phyloP scores from a whole-genome alignment of 2,329 filamentous ascomycete genomes.

The Epichloe hybrida region DNA sequence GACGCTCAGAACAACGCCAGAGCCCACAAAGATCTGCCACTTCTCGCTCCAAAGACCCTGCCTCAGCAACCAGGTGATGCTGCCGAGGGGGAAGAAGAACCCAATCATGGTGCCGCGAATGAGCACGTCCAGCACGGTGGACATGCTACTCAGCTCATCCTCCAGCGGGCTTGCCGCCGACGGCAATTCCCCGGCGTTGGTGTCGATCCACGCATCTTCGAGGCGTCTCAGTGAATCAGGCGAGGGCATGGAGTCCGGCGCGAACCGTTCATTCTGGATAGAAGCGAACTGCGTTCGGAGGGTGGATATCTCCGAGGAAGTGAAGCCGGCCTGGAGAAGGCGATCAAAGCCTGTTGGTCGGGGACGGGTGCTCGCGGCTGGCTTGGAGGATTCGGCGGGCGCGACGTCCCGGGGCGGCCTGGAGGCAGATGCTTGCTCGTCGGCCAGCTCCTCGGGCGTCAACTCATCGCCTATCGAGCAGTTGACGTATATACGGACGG shows the following conservation, averaged over 20 bases:
- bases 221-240: conserved; percentile 61
- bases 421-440: conserved; percentile 42
- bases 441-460: conserved; percentile 51
- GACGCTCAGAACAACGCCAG: conserved; percentile 70
- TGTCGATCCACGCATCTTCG: conserved; percentile 87
- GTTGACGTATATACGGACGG: conserved; percentile 66
- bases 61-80: conserved; percentile 70
- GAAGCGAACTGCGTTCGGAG: conserved; percentile 80
- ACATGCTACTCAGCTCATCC: conserved; percentile 37
- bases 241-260: conserved; percentile 78
- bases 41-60: conserved; percentile 77
- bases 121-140: conserved; percentile 61
- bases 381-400: conserved; percentile 10
- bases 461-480: conserved; percentile 78
- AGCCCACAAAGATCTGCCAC: conserved; percentile 74
- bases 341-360: conserved; percentile 69
- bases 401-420: conserved; percentile 32
- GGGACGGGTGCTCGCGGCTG: conserved; percentile 15
- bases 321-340: conserved; percentile 69
- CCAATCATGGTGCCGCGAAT: conserved; percentile 80
- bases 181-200: conserved; percentile 33
- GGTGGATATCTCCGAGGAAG: conserved; percentile 65
- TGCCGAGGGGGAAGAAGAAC: conserved; percentile 89
- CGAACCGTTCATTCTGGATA: conserved; percentile 69
- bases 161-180: conserved; percentile 23